Evolutionary conservation across 345 rosid species (phyloP).

Genomic region (Pelargonium nanum): DNA sequence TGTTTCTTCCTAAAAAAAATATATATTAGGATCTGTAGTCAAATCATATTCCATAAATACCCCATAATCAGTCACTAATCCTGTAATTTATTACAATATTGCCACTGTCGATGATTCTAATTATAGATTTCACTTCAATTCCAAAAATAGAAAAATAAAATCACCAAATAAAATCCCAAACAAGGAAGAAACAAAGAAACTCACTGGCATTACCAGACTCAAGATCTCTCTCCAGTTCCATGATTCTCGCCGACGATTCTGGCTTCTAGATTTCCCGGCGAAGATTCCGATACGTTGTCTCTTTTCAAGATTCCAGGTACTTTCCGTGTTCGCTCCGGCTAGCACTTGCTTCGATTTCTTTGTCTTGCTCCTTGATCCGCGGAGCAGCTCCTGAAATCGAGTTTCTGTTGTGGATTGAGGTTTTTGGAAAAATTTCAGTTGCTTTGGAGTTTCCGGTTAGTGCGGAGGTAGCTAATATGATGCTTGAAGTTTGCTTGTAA

Average conservation of each 20-base stretch:
- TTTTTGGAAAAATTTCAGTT: too few species aligned
- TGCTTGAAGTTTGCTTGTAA: too few species aligned
- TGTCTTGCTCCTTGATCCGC: background rate
- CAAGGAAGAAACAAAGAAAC: background rate
- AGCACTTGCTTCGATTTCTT: too few species aligned
- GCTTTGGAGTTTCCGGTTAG: background rate
- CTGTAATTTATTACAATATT: too few species aligned
- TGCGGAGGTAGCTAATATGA: too few species aligned
- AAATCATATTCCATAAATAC: too few species aligned
- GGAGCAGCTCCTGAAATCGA: background rate
- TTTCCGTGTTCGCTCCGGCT: background rate
- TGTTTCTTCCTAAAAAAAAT: too few species aligned
- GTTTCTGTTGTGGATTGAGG: background rate
- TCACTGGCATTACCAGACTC: background rate
- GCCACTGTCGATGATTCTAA: too few species aligned
- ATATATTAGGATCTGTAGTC: too few species aligned
- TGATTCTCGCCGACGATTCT: background rate
- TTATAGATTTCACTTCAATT: too few species aligned
- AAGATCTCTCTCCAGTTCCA: background rate
- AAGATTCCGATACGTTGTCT: background rate
- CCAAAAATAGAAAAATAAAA: too few species aligned
- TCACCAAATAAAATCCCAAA: background rate
- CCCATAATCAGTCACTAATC: too few species aligned
- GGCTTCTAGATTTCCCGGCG: background rate
- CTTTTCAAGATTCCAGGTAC: background rate